Percentiles rank a stretch among this genome's conserved stretches.
Conservation (phyloP, 768 basidiomycete genomes). For the Panaeolus papilionaceus region DNA sequence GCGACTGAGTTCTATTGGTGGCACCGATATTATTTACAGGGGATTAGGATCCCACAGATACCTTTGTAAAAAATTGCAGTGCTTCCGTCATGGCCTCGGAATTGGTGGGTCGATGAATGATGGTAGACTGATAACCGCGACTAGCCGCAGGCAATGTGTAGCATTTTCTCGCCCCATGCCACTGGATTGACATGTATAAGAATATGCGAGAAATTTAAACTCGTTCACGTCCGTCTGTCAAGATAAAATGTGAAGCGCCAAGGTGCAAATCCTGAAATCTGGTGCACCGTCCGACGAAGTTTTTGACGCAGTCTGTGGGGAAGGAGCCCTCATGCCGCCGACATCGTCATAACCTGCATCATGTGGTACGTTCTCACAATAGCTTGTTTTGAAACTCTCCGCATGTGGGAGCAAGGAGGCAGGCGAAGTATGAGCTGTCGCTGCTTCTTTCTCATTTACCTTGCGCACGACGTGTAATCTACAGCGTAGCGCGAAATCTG, state of each 20-base stretch:
- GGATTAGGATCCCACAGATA: not conserved
- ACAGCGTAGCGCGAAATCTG: not conserved
- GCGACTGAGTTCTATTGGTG: not conserved
- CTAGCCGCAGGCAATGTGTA: slow-evolving; percentile 13
- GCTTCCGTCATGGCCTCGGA: slow-evolving; percentile 6
- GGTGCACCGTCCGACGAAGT: slow-evolving; percentile 7
- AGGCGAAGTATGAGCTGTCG: not conserved
- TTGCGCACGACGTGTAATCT: slow-evolving; percentile 5
- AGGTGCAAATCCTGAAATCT: slow-evolving; percentile 11
- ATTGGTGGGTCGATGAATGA: slow-evolving; percentile 8
- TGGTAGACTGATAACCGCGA: slow-evolving; percentile 5
- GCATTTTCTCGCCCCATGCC: not conserved
- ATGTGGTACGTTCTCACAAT: slow-evolving; percentile 4
- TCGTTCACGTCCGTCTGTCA: not conserved
- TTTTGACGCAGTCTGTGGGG: slow-evolving; percentile 8
- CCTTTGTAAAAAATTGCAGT: not conserved
- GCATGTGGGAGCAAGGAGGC: slow-evolving; percentile 3
- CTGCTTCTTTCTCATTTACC: slow-evolving; percentile 6
- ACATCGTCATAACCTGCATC: slow-evolving; percentile 8
- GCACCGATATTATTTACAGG: not conserved
- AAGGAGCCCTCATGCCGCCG: not conserved
- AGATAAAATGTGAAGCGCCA: not conserved
- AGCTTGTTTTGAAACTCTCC: slow-evolving; percentile 11
- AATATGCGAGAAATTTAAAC: slow-evolving; percentile 11
- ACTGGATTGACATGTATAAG: not conserved